phyloP scores from a whole-genome alignment of 495 filamentous ascomycete genomes.

The Cudoniella acicularis region DNA sequence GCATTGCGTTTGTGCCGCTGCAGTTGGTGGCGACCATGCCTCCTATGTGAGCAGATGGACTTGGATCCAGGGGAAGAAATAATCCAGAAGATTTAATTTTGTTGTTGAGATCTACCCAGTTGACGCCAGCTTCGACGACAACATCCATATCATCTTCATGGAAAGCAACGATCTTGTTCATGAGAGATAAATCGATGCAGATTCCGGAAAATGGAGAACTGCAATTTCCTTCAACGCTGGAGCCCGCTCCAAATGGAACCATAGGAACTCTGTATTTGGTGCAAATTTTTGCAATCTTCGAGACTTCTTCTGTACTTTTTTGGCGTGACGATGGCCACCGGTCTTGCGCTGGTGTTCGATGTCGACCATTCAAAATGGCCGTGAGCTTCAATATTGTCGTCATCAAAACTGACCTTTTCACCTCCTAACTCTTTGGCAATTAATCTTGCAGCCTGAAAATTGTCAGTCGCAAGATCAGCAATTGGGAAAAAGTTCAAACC shows the following conservation, averaged over 20 bases:
- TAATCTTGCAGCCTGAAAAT: neutral
- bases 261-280: constrained; percentile 80
- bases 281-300: constrained; percentile 72
- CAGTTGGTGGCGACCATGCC: constrained; percentile 78
- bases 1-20: constrained; percentile 71
- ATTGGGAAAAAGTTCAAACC: too few relatives aligned
- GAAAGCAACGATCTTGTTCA: constrained; percentile 73
- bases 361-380: constrained; percentile 87
- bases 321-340: constrained; percentile 77
- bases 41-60: constrained; percentile 56
- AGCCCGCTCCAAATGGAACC: constrained; percentile 71
- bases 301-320: constrained; percentile 73
- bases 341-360: constrained; percentile 66
- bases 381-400: constrained; percentile 71
- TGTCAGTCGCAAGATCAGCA: too few relatives aligned
- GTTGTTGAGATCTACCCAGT: constrained; percentile 82
- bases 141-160: constrained; percentile 85
- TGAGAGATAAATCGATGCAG: constrained; percentile 78
- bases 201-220: constrained; percentile 76
- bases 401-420: constrained; percentile 55
- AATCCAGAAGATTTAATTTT: constrained; percentile 60
- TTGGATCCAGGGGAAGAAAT: constrained; percentile 63
- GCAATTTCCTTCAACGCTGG: constrained; percentile 82
- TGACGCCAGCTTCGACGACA: constrained; percentile 80
- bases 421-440: constrained; percentile 39